Percentiles rank a stretch among this genome's conserved stretches.
Evolutionary conservation across 352 stramenopile genomes (phyloP).

Genomic region (Phytophthora cajani): DNA sequence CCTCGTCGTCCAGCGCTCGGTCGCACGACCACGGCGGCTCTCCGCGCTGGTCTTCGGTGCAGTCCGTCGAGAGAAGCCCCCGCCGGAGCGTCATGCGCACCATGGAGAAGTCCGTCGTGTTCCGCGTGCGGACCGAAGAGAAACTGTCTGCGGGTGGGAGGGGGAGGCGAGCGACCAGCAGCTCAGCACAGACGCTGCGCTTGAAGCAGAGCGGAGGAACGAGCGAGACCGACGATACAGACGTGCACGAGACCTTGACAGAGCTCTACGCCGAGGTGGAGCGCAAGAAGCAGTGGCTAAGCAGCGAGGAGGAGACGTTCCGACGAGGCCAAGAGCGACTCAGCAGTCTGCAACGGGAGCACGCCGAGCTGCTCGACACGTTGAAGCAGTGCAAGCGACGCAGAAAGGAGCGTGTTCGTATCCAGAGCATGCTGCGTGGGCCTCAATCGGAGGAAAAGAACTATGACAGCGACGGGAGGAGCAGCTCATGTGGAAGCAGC

Average conservation of each 20-base stretch:
- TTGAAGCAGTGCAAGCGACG: conserved; percentile 49
- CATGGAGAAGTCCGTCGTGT: conserved; percentile 44
- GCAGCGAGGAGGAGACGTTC: conserved; percentile 44
- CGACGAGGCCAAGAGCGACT: conserved; percentile 35
- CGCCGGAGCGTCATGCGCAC: conserved; percentile 23
- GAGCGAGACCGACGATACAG: conserved; percentile 18
- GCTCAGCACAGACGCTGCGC: conserved; percentile 14
- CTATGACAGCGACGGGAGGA: conserved; percentile 18
- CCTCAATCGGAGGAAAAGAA: conserved; percentile 14
- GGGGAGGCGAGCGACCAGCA: conserved; percentile 10
- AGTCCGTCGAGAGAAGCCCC: not conserved
- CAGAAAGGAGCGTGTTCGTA: conserved; percentile 39
- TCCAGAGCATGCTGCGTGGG: conserved; percentile 42
- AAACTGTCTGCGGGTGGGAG: conserved; percentile 14
- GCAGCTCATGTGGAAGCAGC: conserved; percentile 12
- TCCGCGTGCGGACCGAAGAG: conserved; percentile 37
- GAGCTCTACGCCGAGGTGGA: conserved; percentile 37
- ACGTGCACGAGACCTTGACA: conserved; percentile 40
- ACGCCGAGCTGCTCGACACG: conserved; percentile 43
- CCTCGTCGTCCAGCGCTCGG: conserved; percentile 28
- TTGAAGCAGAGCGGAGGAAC: conserved; percentile 7
- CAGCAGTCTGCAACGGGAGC: conserved; percentile 41
- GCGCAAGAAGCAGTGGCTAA: conserved; percentile 45
- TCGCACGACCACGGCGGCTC: conserved; percentile 14
- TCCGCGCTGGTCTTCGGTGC: conserved; percentile 17